A percentile compares a stretch with the other conserved stretches of the same genome.
Evolutionary conservation across 2,329 filamentous ascomycete species (phyloP).

Genomic region (Blumeriella jaapii): DNA sequence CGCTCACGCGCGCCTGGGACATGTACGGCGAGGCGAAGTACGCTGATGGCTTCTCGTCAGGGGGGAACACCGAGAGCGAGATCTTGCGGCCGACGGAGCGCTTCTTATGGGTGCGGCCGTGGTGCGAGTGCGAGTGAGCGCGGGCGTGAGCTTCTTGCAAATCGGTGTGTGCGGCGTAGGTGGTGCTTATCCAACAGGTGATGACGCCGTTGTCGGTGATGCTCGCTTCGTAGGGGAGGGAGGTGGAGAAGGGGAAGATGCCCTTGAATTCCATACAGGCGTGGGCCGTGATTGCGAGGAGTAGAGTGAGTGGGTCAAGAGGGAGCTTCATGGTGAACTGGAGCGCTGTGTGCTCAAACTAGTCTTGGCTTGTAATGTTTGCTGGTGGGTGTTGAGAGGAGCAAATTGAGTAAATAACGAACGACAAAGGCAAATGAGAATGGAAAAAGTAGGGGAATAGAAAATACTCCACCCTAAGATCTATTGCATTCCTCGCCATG

Average conservation of each 20-base stretch:
- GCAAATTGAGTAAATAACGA: too few relatives aligned
- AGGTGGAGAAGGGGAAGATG: conserved; percentile 7
- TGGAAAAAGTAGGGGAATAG: too few relatives aligned
- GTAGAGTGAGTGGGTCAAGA: too few relatives aligned
- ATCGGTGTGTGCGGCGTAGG: conserved; percentile 7
- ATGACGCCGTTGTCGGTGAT: conserved; percentile 11
- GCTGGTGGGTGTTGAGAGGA: too few relatives aligned
- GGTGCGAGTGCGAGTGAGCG: neutral
- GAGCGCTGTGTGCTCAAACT: too few relatives aligned
- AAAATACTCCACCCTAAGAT: too few relatives aligned
- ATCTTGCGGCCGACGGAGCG: conserved; percentile 2
- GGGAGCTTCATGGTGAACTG: too few relatives aligned
- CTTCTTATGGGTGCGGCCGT: neutral
- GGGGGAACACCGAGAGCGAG: neutral
- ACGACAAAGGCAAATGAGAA: too few relatives aligned
- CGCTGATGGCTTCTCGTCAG: neutral
- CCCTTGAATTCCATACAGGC: conserved; percentile 14
- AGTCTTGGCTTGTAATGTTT: too few relatives aligned
- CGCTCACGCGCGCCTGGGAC: neutral
- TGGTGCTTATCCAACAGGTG: conserved; percentile 12
- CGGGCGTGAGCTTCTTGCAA: neutral
- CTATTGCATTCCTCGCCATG: too few relatives aligned
- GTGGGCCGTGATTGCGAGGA: neutral
- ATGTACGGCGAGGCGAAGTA: neutral
- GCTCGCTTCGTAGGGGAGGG: conserved; percentile 9